phyloP scores from a whole-genome alignment of 1,284 basidiomycete species.

The Heliocybe sulcata region DNA sequence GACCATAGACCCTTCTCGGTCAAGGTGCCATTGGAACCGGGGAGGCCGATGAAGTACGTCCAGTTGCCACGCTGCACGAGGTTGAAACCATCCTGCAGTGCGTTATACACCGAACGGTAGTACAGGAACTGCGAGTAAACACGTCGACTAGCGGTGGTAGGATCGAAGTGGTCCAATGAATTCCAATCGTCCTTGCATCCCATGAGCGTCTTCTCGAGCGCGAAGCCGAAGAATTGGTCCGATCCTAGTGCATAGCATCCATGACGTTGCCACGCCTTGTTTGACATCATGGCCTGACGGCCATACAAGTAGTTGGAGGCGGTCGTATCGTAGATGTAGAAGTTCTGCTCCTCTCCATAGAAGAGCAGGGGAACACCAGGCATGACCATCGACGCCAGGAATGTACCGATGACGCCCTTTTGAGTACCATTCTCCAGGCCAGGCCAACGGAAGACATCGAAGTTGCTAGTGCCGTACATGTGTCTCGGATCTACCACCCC shows the following conservation, averaged over 20 bases:
- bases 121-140: constrained; percentile 68
- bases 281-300: constrained; percentile 85
- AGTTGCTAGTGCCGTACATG: constrained; percentile 86
- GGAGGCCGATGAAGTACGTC: constrained; percentile 70
- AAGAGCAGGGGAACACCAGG: constrained; percentile 78
- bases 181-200: constrained; percentile 88
- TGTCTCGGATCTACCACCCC: constrained; percentile 74
- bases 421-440: constrained; percentile 78
- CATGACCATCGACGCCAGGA: constrained; percentile 76
- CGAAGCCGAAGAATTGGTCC: constrained; percentile 86
- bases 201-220: constrained; percentile 66
- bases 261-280: constrained; percentile 83
- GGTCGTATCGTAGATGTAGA: constrained; percentile 79
- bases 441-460: constrained; percentile 91
- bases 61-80: constrained; percentile 76
- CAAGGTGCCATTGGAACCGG: constrained; percentile 72
- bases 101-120: constrained; percentile 60
- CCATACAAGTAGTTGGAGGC: constrained; percentile 87
- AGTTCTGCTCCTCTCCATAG: constrained; percentile 86
- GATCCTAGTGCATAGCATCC: constrained; percentile 88
- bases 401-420: constrained; percentile 66
- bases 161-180: constrained; percentile 88
- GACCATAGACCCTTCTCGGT: constrained; percentile 89
- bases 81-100: constrained; percentile 80
- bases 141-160: constrained; percentile 70